Conservation (phyloP, 2,329 filamentous ascomycete species). For the Penicillium sp. region DNA sequence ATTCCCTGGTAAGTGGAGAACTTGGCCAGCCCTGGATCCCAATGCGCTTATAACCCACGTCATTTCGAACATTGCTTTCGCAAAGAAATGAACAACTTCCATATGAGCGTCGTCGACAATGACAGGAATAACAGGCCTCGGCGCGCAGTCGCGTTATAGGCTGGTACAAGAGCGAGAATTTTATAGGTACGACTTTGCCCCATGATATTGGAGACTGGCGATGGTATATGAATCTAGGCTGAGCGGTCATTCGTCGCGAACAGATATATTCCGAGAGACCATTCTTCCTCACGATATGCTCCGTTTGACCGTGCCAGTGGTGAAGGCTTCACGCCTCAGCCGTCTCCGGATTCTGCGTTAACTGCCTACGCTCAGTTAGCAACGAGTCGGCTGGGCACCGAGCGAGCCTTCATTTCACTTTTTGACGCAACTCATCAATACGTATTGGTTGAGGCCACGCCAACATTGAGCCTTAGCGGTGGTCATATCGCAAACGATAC, state of each 20-base stretch:
- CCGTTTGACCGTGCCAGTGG: conserved; percentile 23
- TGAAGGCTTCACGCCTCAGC: conserved; percentile 26
- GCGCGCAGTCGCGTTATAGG: conserved; percentile 3
- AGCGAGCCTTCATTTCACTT: conserved; percentile 55
- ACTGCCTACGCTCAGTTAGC: conserved; percentile 58
- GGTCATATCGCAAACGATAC: conserved; percentile 20
- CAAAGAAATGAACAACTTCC: too few species aligned
- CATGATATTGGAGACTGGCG: neutral
- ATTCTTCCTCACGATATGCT: conserved; percentile 29
- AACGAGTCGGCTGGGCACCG: conserved; percentile 47
- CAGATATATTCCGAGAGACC: conserved; percentile 19
- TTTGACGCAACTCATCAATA: conserved; percentile 56
- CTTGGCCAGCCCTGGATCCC: too few species aligned
- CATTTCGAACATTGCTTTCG: too few species aligned
- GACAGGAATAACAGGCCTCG: neutral
- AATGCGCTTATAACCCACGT: too few species aligned
- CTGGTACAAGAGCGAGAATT: conserved; percentile 16
- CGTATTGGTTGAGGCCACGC: conserved; percentile 57
- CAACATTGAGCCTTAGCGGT: conserved; percentile 41
- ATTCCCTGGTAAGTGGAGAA: too few species aligned
- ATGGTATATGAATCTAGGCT: too few species aligned
- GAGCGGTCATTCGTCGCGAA: neutral
- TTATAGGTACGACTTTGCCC: conserved; percentile 8
- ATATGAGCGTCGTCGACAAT: too few species aligned
- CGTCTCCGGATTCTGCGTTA: conserved; percentile 42